Percentiles rank a stretch among this genome's conserved stretches.
These are phyloP conservation scores for Wickerhamiella musiphila DNA, from an alignment of 805 yeast species.

Conservation along the genomic window DNA sequence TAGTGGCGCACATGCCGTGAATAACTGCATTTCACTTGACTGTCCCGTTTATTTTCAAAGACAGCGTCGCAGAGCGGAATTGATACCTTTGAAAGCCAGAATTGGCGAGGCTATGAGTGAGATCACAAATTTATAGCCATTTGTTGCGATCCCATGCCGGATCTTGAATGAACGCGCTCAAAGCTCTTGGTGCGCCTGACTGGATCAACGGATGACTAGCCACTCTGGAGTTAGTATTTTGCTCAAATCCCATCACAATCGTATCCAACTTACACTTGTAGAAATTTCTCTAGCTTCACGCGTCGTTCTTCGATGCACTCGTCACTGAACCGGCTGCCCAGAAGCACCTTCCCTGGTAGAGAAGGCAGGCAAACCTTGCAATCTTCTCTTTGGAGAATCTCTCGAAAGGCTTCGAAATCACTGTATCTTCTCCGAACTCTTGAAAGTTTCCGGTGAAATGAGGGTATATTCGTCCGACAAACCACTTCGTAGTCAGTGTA, in stretches of 20 bases:
- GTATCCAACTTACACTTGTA: constrained; percentile 24
- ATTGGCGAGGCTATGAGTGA: background rate
- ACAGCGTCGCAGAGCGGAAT: constrained; percentile 4
- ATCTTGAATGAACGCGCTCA: constrained; percentile 74
- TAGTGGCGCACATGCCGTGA: constrained; percentile 3
- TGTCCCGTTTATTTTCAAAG: constrained; percentile 13
- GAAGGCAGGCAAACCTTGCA: constrained; percentile 70
- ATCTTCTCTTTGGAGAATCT: constrained; percentile 55
- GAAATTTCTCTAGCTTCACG: constrained; percentile 65
- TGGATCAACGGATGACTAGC: constrained; percentile 91
- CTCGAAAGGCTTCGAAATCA: constrained; percentile 72
- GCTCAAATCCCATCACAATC: constrained; percentile 1
- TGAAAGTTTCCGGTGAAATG: constrained; percentile 47
- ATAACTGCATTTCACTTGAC: constrained; percentile 12
- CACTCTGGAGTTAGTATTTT: constrained; percentile 27
- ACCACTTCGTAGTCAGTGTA: constrained; percentile 85
- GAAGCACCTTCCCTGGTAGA: constrained; percentile 72
- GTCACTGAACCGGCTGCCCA: constrained; percentile 56
- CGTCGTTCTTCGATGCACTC: constrained; percentile 71
- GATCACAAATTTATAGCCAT: constrained; percentile 4
- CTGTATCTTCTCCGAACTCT: constrained; percentile 73
- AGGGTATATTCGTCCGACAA: constrained; percentile 68
- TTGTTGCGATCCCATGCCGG: constrained; percentile 48
- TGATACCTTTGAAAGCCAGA: background rate
- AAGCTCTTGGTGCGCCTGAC: constrained; percentile 53